phyloP scores from a whole-genome alignment of 495 filamentous ascomycete species.

The Xylaria curta region DNA sequence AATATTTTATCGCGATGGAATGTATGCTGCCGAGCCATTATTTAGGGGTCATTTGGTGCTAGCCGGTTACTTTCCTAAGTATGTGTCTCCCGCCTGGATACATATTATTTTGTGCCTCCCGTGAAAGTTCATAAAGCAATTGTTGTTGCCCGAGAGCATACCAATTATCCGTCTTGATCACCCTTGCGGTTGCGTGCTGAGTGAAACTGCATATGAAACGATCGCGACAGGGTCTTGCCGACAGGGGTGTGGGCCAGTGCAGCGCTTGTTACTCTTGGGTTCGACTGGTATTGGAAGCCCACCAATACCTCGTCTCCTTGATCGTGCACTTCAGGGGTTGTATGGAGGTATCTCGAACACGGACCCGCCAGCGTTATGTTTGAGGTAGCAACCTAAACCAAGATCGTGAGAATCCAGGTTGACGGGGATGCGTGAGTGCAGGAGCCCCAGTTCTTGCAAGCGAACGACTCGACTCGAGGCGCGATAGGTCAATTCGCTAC shows the following conservation, averaged over 20 bases:
- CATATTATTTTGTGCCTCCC: not conserved
- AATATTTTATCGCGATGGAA: not conserved
- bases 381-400: conserved; percentile 36
- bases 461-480: conserved; percentile 25
- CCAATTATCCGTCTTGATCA: conserved; percentile 5
- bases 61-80: not conserved
- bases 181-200: conserved; percentile 6
- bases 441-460: conserved; percentile 27
- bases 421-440: conserved; percentile 27
- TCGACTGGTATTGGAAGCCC: not conserved
- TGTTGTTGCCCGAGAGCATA: not conserved
- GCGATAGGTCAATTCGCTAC: conserved; percentile 10
- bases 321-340: conserved; percentile 29
- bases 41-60: not conserved
- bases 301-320: conserved; percentile 32
- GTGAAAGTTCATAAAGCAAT: not conserved
- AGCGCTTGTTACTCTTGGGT: conserved; percentile 7
- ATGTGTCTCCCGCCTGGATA: not conserved
- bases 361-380: conserved; percentile 38
- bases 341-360: conserved; percentile 34
- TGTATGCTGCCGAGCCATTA: not conserved
- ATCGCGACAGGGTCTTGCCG: conserved; percentile 17
- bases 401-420: conserved; percentile 32
- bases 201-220: conserved; percentile 28
- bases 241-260: conserved; percentile 4